Evolutionary conservation across 176 grass and related monocot genomes (phyloP).

Genomic region (Secale cereale): DNA sequence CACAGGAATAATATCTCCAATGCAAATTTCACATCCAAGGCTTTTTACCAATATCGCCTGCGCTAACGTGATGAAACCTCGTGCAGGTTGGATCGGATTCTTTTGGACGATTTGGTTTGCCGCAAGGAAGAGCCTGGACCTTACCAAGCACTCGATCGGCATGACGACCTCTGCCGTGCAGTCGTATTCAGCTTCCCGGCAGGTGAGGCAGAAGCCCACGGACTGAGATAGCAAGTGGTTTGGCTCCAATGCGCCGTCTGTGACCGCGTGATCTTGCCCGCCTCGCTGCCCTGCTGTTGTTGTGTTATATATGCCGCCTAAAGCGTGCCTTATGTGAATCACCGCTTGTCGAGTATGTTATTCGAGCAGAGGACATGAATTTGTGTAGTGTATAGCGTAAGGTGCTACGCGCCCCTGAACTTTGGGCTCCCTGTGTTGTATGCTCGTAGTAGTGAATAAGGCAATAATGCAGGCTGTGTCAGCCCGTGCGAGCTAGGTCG

Average conservation of each 20-base stretch:
- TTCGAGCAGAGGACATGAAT: neutral
- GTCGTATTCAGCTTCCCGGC: slow-evolving; percentile 52
- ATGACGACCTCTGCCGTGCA: slow-evolving; percentile 63
- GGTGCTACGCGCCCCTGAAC: neutral
- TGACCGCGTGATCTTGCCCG: neutral
- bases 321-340: slow-evolving; percentile 17
- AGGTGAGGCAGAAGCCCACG: slow-evolving; percentile 6
- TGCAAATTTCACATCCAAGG: too few species aligned
- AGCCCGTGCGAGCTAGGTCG: neutral
- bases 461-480: neutral
- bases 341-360: slow-evolving; percentile 15
- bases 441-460: neutral
- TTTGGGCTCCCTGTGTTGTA: neutral
- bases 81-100: slow-evolving; percentile 85
- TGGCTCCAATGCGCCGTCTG: neutral
- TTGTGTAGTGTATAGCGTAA: neutral
- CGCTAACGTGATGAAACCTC: neutral
- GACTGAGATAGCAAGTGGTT: neutral
- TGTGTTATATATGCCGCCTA: neutral
- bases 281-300: neutral
- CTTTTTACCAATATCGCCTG: neutral
- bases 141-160: slow-evolving; percentile 57
- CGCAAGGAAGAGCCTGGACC: slow-evolving; percentile 63
- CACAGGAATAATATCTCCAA: neutral
- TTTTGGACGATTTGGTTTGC: slow-evolving; percentile 71